phyloP scores from a whole-genome alignment of 2,329 filamentous ascomycete species.

The Epichloe sylvatica region DNA sequence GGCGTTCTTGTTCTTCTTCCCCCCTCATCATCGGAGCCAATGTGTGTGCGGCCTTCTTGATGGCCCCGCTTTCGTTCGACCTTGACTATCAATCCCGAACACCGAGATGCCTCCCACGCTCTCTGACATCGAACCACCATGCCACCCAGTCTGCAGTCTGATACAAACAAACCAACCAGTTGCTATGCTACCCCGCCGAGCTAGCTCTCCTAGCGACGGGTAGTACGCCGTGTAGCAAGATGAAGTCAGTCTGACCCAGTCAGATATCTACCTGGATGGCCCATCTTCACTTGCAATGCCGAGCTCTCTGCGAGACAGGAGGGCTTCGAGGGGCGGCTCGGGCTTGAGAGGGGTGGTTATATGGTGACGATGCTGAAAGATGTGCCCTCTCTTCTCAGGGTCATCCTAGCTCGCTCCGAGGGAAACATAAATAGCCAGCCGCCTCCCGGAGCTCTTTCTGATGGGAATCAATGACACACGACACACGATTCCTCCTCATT shows the following conservation, averaged over 20 bases:
- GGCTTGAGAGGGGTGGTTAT: background rate
- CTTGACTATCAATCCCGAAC: conserved; percentile 7
- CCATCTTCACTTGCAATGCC: background rate
- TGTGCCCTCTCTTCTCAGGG: background rate
- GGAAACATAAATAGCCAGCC: conserved; percentile 3
- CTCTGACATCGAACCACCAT: background rate
- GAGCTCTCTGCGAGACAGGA: conserved; percentile 5
- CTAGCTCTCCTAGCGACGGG: background rate
- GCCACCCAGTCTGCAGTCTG: background rate
- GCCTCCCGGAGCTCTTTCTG: background rate
- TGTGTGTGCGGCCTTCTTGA: background rate
- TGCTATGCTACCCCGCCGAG: background rate
- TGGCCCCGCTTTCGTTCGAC: background rate
- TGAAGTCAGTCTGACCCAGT: background rate
- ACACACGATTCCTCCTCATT: background rate
- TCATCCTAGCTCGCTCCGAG: background rate
- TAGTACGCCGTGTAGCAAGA: no score
- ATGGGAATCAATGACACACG: background rate
- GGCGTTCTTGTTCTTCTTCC: no score
- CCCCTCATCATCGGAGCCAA: background rate
- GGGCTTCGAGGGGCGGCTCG: background rate
- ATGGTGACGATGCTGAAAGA: background rate
- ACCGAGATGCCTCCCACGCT: conserved; percentile 6
- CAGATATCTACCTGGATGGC: background rate
- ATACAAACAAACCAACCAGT: background rate